These are phyloP conservation scores for Immersiella caudata DNA, from an alignment of 495 filamentous ascomycete species.

Conservation along the genomic window DNA sequence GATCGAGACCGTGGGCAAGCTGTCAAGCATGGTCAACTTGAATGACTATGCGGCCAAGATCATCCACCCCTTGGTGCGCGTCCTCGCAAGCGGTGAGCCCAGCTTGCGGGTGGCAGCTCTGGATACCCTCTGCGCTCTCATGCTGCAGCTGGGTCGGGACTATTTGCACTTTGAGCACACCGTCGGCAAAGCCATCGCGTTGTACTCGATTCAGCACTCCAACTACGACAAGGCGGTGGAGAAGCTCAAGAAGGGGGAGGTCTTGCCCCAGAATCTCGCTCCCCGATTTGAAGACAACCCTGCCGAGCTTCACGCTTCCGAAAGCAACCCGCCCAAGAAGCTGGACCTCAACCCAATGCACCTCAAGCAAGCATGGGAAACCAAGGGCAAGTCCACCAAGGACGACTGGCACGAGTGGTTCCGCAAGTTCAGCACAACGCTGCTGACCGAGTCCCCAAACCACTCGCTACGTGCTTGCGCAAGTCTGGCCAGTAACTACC, in stretches of 20 bases:
- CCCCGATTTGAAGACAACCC: slow-evolving; percentile 75
- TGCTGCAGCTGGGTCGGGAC: slow-evolving; percentile 93
- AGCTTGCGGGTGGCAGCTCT: slow-evolving; percentile 80
- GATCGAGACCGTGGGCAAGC: slow-evolving; percentile 90
- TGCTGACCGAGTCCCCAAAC: slow-evolving; percentile 93
- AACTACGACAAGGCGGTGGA: slow-evolving; percentile 90
- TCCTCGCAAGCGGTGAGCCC: slow-evolving; percentile 72
- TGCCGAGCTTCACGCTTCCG: slow-evolving; percentile 77
- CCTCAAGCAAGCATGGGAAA: slow-evolving; percentile 96
- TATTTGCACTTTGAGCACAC: slow-evolving; percentile 92
- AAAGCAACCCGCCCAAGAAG: slow-evolving; percentile 83
- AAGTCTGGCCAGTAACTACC: slow-evolving; percentile 85
- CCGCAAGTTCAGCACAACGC: slow-evolving; percentile 89
- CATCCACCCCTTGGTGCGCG: slow-evolving; percentile 82
- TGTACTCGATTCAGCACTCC: slow-evolving; percentile 73
- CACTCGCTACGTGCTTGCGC: slow-evolving; percentile 93
- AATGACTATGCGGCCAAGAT: slow-evolving; percentile 96
- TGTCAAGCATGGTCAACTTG: slow-evolving; percentile 96
- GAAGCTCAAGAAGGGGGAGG: slow-evolving; percentile 91
- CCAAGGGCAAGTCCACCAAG: slow-evolving; percentile 88
- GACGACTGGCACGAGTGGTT: slow-evolving; percentile 99
- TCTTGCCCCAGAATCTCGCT: slow-evolving; percentile 90
- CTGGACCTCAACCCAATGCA: slow-evolving; percentile 95
- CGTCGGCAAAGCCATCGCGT: slow-evolving; percentile 74
- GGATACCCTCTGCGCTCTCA: slow-evolving; percentile 91